Percentiles rank a stretch among this genome's conserved stretches.
Evolutionary conservation across 306 rosid genomes (phyloP).

Genomic region (Sicyos edulis): DNA sequence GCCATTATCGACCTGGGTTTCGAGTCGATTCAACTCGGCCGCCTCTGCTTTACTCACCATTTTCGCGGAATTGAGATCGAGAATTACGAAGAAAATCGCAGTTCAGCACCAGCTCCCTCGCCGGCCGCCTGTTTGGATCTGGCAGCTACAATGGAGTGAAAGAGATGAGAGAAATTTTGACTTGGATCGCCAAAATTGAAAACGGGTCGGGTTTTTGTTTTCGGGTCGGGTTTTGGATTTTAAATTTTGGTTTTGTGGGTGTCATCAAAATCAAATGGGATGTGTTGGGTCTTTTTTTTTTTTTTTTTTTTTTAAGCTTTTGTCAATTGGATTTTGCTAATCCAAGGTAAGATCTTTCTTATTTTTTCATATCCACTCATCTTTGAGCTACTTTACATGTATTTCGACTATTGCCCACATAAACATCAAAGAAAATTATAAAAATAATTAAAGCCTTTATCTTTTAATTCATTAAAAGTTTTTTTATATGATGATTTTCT

Average conservation of each 20-base stretch:
- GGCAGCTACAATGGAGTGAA: slow-evolving; percentile 13
- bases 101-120: slow-evolving; percentile 15
- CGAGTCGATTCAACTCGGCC: slow-evolving; percentile 60
- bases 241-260: not conserved
- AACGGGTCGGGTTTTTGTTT: not conserved
- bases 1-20: slow-evolving; percentile 90
- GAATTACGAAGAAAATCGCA: slow-evolving; percentile 10
- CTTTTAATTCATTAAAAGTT: too few species aligned
- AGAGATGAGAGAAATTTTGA: slow-evolving; percentile 16
- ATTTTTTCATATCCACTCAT: too few species aligned
- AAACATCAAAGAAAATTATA: too few species aligned
- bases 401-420: too few species aligned
- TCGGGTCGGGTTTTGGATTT: not conserved
- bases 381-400: too few species aligned
- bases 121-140: slow-evolving; percentile 31
- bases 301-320: too few species aligned
- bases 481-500: too few species aligned
- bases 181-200: not conserved
- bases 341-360: too few species aligned
- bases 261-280: not conserved
- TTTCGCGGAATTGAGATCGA: slow-evolving; percentile 28
- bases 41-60: slow-evolving; percentile 90
- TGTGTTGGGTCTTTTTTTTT: too few species aligned
- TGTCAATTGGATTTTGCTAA: too few species aligned
- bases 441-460: too few species aligned